Base-by-base conservation (phyloP, 2,329 filamentous ascomycete species). In the Karstenula rhodostoma region DNA sequence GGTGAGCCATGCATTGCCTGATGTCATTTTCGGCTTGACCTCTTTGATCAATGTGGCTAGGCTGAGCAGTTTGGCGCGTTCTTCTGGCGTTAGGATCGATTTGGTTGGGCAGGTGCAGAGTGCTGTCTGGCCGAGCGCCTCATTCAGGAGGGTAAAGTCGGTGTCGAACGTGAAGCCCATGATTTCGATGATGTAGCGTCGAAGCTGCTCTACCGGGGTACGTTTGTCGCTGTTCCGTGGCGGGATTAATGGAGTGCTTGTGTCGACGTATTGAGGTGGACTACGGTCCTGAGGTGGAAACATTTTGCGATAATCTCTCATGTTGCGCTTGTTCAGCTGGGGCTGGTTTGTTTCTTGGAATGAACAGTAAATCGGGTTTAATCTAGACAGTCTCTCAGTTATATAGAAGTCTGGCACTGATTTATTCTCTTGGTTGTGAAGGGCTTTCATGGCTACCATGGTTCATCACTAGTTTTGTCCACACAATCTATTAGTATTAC, bases 131-230 rank as follows among this genome's bases (percentile, higher is more conserved):
- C 50, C 59, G 19, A 61, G 55, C 32, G 59, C 59, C n/a, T 47
- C 6, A 29, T 56, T 56, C 5, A 61, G 50, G 33, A 51, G 49
- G 19, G 59, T 8, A 52, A 61, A 58, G 40, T 61, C 52, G 56
- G 56, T 51, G 44, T 56, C 29, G 52, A 61, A 61, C 22, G 56
- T 56, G 59, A 61, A 61, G 51, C 23, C 56, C 37, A 61, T 56
- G 29, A 61, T 55, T 32, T 61, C 56, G 56, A 56, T 56, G n/a
- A 61, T 33, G 56, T 58, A 58, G 50, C 56, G 59, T 19, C 51
- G 51, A 51, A 61, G 48, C 51, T 58, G 59, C 17, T 33, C 32
- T 33, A 33, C 7, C 32, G 32, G 32, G 12, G 32, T 33, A 33
- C 32, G 12, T 8, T 33, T 33, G 7, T 8, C 32, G 32, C 32